Conservation (phyloP, 305 asterid genomes). For the Fraxinus greggii region DNA sequence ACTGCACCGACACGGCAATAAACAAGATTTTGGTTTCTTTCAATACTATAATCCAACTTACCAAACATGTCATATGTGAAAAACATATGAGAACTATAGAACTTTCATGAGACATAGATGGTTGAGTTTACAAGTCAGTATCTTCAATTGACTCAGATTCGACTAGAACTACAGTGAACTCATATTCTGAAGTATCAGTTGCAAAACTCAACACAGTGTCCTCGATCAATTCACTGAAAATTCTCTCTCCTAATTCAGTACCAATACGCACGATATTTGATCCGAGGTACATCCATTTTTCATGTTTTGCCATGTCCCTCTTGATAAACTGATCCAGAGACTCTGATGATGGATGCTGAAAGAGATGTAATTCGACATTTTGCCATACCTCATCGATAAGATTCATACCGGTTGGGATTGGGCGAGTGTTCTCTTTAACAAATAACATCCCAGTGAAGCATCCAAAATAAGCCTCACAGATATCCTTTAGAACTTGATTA, state of each 20-base stretch:
- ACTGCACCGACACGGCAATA: background rate
- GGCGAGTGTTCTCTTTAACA: conserved; percentile 36
- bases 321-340: conserved; percentile 69
- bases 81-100: conserved; percentile 4
- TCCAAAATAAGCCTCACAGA: conserved; percentile 63
- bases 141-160: conserved; percentile 29
- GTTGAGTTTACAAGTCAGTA: conserved; percentile 17
- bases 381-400: conserved; percentile 80
- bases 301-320: conserved; percentile 56
- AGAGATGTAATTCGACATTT: conserved; percentile 55
- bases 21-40: background rate
- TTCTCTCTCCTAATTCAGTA: conserved; percentile 55
- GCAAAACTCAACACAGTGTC: conserved; percentile 43
- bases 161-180: conserved; percentile 20
- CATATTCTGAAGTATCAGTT: conserved; percentile 28
- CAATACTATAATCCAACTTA: background rate
- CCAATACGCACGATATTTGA: conserved; percentile 48
- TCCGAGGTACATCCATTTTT: conserved; percentile 62
- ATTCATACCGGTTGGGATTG: conserved; percentile 73
- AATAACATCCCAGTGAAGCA: conserved; percentile 39
- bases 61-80: background rate
- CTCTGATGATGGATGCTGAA: conserved; percentile 40
- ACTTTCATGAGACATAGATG: conserved; percentile 4
- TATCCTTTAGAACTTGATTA: conserved; percentile 63
- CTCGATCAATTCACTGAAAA: conserved; percentile 62